phyloP scores from a whole-genome alignment of 2,329 filamentous ascomycete genomes.

The Fusarium transvaalense region DNA sequence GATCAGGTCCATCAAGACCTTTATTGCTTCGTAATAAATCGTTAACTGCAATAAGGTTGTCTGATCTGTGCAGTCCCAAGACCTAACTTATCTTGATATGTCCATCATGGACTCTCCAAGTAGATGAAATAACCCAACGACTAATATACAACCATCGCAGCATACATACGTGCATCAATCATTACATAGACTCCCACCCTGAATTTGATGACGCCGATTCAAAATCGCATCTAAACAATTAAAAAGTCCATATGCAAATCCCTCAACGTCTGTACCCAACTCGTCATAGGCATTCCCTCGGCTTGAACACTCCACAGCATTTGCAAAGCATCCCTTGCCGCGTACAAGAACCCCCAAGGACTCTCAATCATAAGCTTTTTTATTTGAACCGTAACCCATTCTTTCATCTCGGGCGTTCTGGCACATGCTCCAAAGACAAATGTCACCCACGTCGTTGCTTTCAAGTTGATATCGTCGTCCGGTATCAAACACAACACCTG shows the following conservation, averaged over 20 bases:
- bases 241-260: slow-evolving; percentile 58
- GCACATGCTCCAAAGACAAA: slow-evolving; percentile 68
- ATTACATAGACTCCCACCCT: no score
- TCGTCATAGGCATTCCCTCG: slow-evolving; percentile 47
- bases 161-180: not conserved
- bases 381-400: slow-evolving; percentile 63
- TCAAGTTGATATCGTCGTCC: slow-evolving; percentile 65
- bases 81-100: no score
- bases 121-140: no score
- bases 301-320: slow-evolving; percentile 59
- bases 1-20: not conserved
- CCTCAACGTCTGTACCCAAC: slow-evolving; percentile 61
- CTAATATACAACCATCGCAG: no score
- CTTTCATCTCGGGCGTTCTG: slow-evolving; percentile 56
- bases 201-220: not conserved
- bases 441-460: slow-evolving; percentile 68
- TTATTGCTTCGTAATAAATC: slow-evolving; percentile 6
- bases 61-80: no score
- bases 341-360: slow-evolving; percentile 64
- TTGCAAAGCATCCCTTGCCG: slow-evolving; percentile 60
- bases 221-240: slow-evolving; percentile 51
- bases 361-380: slow-evolving; percentile 56
- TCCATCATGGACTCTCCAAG: no score
- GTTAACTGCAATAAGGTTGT: no score
- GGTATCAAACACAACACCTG: slow-evolving; percentile 62